These are phyloP conservation scores for Aureobasidium sp. DNA, from an alignment of 2,329 filamentous ascomycete genomes.

Conservation along the genomic window DNA sequence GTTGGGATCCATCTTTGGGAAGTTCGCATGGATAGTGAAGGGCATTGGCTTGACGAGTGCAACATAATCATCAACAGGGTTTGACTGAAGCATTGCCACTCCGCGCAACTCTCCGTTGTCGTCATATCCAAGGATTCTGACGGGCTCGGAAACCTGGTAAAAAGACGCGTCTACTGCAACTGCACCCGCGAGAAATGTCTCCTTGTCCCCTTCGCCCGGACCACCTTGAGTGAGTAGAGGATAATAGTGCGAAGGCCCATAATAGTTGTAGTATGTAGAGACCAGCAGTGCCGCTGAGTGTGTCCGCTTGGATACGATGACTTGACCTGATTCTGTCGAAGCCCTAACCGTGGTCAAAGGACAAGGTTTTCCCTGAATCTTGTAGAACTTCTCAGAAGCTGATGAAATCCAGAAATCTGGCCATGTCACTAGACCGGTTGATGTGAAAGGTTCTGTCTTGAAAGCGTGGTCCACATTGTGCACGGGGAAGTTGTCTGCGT, in stretches of 20 bases:
- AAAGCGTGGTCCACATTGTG: conserved; percentile 33
- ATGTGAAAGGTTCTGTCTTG: conserved; percentile 31
- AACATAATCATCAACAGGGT: conserved; percentile 13
- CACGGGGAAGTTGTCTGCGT: conserved; percentile 40
- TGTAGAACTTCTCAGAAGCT: conserved; percentile 30
- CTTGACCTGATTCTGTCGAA: conserved; percentile 37
- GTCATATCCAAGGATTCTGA: conserved; percentile 13
- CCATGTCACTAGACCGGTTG: conserved; percentile 36
- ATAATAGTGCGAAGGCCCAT: conserved; percentile 38
- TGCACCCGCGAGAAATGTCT: conserved; percentile 41
- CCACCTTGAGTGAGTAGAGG: conserved; percentile 38
- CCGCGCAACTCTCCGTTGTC: conserved; percentile 12
- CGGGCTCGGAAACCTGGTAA: conserved; percentile 29
- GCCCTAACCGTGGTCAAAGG: conserved; percentile 12
- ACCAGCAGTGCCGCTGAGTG: conserved; percentile 36
- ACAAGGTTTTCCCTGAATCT: conserved; percentile 28
- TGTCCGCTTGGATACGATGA: conserved; percentile 36
- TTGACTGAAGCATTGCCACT: conserved; percentile 16
- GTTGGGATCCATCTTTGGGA: conserved; percentile 24
- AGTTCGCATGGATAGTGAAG: conserved; percentile 22
- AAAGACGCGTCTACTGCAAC: conserved; percentile 30
- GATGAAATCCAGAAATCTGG: conserved; percentile 39
- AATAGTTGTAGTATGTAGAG: conserved; percentile 42
- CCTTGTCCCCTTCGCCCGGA: conserved; percentile 42
- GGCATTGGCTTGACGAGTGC: conserved; percentile 14